Conservation (phyloP, 257 asterid genomes). For the Parsonsia alboflavescens region DNA sequence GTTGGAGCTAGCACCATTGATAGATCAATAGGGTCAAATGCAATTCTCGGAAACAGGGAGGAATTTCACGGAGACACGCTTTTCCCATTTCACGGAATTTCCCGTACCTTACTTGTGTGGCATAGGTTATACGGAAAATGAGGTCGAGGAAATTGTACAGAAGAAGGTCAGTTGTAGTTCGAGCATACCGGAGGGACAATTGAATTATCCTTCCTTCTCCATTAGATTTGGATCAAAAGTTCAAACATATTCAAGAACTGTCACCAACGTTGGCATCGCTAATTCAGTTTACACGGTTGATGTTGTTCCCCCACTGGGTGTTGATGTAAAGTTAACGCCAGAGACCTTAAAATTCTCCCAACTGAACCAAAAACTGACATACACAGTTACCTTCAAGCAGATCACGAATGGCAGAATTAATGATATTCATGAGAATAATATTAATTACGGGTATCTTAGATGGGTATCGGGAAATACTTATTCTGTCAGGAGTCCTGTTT, state of each 20-base stretch:
- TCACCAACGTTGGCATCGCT: constrained; percentile 24
- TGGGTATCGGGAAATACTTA: constrained; percentile 13
- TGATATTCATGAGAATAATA: neutral
- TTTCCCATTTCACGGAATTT: constrained; percentile 28
- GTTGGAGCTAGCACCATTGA: constrained; percentile 11
- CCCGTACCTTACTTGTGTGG: constrained; percentile 45
- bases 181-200: constrained; percentile 30
- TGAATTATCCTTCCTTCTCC: constrained; percentile 43
- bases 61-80: neutral
- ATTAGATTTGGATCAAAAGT: constrained; percentile 1
- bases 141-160: constrained; percentile 18
- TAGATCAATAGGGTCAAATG: constrained; percentile 3
- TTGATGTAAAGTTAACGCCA: constrained; percentile 13
- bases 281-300: constrained; percentile 15
- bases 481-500: constrained; percentile 15
- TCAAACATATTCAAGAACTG: constrained; percentile 18
- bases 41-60: constrained; percentile 10
- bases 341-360: constrained; percentile 5
- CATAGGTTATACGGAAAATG: constrained; percentile 27
- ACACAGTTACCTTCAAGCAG: constrained; percentile 7
- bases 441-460: constrained; percentile 14
- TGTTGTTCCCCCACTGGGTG: constrained; percentile 19
- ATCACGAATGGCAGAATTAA: neutral
- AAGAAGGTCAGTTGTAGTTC: constrained; percentile 23
- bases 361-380: constrained; percentile 13